Evolutionary conservation across 768 basidiomycete genomes (phyloP).

Genomic region (Suillus spraguei): DNA sequence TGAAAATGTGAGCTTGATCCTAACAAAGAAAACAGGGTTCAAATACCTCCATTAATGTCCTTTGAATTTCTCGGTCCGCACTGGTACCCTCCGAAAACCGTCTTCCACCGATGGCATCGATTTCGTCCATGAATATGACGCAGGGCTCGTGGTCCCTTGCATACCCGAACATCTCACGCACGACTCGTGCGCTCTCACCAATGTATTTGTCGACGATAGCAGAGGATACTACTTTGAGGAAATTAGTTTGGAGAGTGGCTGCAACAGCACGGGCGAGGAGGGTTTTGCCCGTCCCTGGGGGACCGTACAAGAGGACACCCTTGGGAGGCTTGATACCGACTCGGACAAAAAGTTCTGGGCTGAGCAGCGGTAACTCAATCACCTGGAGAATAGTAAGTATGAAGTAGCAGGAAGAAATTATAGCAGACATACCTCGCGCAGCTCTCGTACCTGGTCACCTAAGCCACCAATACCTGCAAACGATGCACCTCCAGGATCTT

Average conservation of each 20-base stretch:
- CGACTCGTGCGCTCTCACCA: conserved; percentile 93
- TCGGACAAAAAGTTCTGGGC: conserved; percentile 91
- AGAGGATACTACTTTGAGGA: conserved; percentile 97
- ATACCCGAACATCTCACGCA: conserved; percentile 99
- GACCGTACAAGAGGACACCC: conserved; percentile 94
- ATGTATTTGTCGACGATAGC: conserved; percentile 99
- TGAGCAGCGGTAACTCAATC: conserved; percentile 93
- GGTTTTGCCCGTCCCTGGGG: conserved; percentile 96
- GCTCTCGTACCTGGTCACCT: conserved; percentile 93
- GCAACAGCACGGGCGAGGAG: conserved; percentile 93
- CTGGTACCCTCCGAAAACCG: conserved; percentile 94
- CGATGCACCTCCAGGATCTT: conserved; percentile 93
- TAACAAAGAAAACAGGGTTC: background rate
- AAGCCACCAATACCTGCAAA: conserved; percentile 98
- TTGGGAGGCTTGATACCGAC: conserved; percentile 97
- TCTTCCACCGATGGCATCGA: conserved; percentile 95
- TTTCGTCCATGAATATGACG: conserved; percentile 98
- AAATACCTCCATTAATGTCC: conserved; percentile 90
- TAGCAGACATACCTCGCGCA: conserved; percentile 74
- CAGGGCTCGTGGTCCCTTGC: conserved; percentile 97
- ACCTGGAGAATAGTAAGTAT: conserved; percentile 50
- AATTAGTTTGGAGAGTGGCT: conserved; percentile 94
- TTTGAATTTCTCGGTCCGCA: conserved; percentile 98
- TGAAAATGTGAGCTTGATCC: conserved; percentile 3
- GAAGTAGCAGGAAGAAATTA: background rate